Base-by-base conservation (phyloP, 2,329 filamentous ascomycete genomes). In the Exophiala sp. region DNA sequence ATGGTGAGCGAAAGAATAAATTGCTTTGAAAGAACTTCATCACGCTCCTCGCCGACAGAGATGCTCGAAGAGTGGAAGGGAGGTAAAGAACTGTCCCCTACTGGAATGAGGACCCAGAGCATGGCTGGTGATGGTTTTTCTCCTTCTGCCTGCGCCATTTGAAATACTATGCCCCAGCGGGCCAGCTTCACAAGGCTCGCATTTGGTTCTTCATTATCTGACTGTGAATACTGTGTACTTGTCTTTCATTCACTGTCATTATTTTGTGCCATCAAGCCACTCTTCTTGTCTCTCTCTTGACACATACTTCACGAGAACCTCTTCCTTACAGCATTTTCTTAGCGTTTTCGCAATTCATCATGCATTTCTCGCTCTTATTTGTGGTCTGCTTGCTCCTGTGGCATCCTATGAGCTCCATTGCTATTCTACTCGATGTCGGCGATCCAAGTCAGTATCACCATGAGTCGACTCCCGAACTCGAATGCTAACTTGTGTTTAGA, bases 391-490 rank as follows among this genome's bases (percentile, higher is more conserved):
- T 52, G 5, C 16, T 55, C 32, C 18, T 43, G 10, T 18, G 46
- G 23, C 24, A 50, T 7, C 22, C 53, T 22, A 22, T 22, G 18
- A 11, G 22, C 14, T 32, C 23, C 5, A 19, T 34, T n/a, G 57
- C 63, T 6, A 63, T 66, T 38, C 52, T 59, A 14, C 48, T 66
- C 22, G 56, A 63, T 47, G 58, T 66, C 42, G 59, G 51, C 40
- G 55, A 63, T 52, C 52, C 61, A 50, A 47, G 63, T 65, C 53
- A 23, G 62, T 56, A n/a, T 37, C 34, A 27, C 29, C 29, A 13
- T 3, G n/a, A 7, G 11, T 9, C n/a, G 7, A 32, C 8, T 3
- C n/a, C 3, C 29, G 3, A 37, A 19, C 30, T 34, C 30, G n/a
- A 34, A n/a, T 34, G 14, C 2, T 34, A 13, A 37, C 34, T 16